A percentile compares a stretch with the other conserved stretches of the same genome.
Evolutionary conservation across 257 asterid species (phyloP).

Genomic region (Solanum tarijense): DNA sequence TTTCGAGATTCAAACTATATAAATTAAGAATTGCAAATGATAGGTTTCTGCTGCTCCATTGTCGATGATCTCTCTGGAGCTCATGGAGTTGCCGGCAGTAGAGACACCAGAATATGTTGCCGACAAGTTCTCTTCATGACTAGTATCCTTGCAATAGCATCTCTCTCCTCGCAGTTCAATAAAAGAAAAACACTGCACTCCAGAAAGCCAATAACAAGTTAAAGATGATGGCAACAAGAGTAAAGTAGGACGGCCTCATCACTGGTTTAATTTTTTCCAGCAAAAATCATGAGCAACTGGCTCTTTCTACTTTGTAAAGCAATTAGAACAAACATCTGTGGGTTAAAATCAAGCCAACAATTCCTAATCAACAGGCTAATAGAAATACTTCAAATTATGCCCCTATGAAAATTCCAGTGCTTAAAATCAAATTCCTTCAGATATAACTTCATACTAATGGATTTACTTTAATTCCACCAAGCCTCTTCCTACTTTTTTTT

Average conservation of each 20-base stretch:
- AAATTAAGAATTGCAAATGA: too few relatives aligned
- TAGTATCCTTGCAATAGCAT: neutral
- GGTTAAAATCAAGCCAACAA: neutral
- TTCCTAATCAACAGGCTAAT: neutral
- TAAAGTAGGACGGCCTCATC: neutral
- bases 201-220: neutral
- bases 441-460: neutral
- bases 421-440: neutral
- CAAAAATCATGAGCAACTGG: neutral
- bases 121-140: neutral
- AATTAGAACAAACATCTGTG: neutral
- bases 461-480: neutral
- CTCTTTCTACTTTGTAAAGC: neutral
- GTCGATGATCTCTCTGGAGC: neutral
- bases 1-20: neutral
- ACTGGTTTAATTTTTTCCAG: neutral
- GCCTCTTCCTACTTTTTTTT: neutral
- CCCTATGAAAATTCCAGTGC: neutral
- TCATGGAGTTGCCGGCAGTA: neutral
- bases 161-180: neutral
- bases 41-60: neutral
- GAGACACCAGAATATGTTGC: neutral
- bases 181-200: neutral
- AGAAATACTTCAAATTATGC: neutral
- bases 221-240: neutral